Evolutionary conservation across 805 yeast genomes (phyloP).

Genomic region (Myxozyma lipomycoides): DNA sequence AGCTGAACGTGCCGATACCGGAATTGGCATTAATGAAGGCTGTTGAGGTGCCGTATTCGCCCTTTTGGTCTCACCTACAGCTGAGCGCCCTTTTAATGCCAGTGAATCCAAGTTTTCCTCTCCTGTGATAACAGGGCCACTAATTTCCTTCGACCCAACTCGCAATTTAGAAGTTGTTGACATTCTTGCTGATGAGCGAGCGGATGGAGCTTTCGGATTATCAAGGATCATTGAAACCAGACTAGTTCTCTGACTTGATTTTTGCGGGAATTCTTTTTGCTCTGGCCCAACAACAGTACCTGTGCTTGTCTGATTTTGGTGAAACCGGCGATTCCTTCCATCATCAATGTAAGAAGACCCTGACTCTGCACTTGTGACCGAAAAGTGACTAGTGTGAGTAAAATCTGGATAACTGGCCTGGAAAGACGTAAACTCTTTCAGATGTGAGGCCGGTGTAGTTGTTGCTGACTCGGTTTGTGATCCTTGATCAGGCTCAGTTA

Average conservation of each 20-base stretch:
- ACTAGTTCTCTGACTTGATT: background rate
- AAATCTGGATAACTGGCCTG: background rate
- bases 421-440: background rate
- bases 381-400: background rate
- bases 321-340: background rate
- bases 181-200: background rate
- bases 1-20: slow-evolving; percentile 1
- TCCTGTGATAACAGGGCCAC: background rate
- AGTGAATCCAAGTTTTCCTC: slow-evolving; percentile 1
- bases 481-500: background rate
- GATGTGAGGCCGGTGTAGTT: background rate
- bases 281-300: background rate
- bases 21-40: background rate
- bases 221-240: background rate
- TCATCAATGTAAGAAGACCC: background rate
- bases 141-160: background rate
- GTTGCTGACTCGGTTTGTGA: background rate
- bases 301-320: background rate
- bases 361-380: background rate
- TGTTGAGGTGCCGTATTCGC: background rate
- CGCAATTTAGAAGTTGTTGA: background rate
- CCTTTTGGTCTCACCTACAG: slow-evolving; percentile 1
- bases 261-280: background rate
- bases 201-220: background rate
- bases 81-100: slow-evolving; percentile 38